These are phyloP conservation scores for Spathaspora gorwiae DNA, from an alignment of 805 yeast species.

Conservation along the genomic window DNA sequence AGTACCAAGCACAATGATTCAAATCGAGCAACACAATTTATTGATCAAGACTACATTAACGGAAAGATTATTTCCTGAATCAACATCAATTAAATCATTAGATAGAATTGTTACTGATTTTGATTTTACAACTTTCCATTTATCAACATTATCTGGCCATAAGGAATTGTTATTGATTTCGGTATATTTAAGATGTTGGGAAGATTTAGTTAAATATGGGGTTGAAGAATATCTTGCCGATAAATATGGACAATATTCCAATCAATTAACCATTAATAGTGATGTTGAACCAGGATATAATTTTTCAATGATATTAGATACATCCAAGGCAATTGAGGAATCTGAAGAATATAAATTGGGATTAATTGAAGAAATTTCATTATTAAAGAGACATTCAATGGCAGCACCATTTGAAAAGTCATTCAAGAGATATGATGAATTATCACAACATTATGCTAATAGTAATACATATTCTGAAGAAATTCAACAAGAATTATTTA, in stretches of 20 bases:
- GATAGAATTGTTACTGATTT: slow-evolving; percentile 93
- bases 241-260: slow-evolving; percentile 40
- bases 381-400: slow-evolving; percentile 79
- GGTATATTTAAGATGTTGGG: slow-evolving; percentile 71
- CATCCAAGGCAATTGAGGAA: slow-evolving; percentile 30
- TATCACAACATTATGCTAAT: slow-evolving; percentile 47
- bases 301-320: slow-evolving; percentile 68
- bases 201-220: slow-evolving; percentile 66
- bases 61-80: slow-evolving; percentile 54
- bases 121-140: slow-evolving; percentile 91
- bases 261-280: slow-evolving; percentile 23
- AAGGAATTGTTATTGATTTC: slow-evolving; percentile 64
- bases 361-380: slow-evolving; percentile 61
- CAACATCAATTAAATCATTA: slow-evolving; percentile 39
- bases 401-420: slow-evolving; percentile 93
- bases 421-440: slow-evolving; percentile 68
- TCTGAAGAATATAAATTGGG: slow-evolving; percentile 45
- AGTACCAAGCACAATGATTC: slow-evolving; percentile 52
- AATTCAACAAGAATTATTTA: slow-evolving; percentile 38
- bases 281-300: slow-evolving; percentile 76
- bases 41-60: slow-evolving; percentile 76
- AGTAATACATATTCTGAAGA: slow-evolving; percentile 42
- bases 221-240: slow-evolving; percentile 49
- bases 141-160: slow-evolving; percentile 74
- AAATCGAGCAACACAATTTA: slow-evolving; percentile 78